These are phyloP conservation scores for Trifolium pratense DNA, from an alignment of 306 rosid genomes.

Conservation along the genomic window DNA sequence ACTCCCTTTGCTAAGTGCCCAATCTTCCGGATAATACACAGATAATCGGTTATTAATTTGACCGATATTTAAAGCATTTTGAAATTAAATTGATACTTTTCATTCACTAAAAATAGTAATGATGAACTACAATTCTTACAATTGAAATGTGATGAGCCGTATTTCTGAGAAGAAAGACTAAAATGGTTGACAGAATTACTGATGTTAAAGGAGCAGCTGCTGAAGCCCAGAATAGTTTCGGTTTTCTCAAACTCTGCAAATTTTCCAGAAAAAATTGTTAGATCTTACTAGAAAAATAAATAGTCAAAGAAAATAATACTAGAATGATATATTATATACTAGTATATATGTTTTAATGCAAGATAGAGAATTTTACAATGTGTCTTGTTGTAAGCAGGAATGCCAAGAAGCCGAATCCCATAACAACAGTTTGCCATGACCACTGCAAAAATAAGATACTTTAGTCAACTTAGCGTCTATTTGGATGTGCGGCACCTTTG, in stretches of 20 bases:
- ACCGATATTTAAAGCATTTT: neutral
- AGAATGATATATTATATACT: no score
- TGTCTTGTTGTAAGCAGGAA: conserved; percentile 75
- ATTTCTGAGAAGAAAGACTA: conserved; percentile 65
- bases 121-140: conserved; percentile 50
- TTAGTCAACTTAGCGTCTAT: conserved; percentile 18
- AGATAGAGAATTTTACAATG: conserved; percentile 60
- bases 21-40: conserved; percentile 51
- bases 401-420: conserved; percentile 72
- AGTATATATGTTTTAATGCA: neutral
- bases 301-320: neutral
- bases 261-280: conserved; percentile 14
- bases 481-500: no score
- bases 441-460: conserved; percentile 67
- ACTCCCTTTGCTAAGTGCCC: conserved; percentile 81
- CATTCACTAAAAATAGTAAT: neutral
- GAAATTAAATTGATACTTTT: neutral
- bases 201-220: conserved; percentile 97
- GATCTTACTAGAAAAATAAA: neutral
- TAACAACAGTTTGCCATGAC: conserved; percentile 86
- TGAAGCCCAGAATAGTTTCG: conserved; percentile 86
- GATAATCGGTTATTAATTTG: neutral
- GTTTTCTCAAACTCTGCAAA: conserved; percentile 76
- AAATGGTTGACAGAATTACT: conserved; percentile 77
- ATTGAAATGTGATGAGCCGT: conserved; percentile 61